Base-by-base conservation (phyloP, 345 rosid genomes). In the Camelina laxa region DNA sequence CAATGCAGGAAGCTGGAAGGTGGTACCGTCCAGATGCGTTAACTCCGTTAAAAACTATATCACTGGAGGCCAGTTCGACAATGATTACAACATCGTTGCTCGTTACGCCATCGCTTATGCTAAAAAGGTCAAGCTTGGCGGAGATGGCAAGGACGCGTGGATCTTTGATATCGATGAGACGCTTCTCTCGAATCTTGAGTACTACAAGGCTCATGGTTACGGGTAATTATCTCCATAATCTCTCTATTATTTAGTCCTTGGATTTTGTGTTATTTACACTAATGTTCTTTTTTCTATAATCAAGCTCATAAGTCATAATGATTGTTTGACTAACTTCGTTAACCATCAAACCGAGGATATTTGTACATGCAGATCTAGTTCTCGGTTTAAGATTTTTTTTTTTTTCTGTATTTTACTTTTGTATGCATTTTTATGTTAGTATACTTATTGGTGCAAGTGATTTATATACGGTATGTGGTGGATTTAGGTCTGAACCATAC, bases 101-200 rank as follows among this genome's bases (percentile, higher is more conserved):
- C 9, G 30, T 19, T 82, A 72, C 78, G 73, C 93, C 7, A 20
- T 79, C 2, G 79, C 50, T 16, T 87, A 71, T 70, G 93, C 91
- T 24, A 56, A 56, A 75, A n/a, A 82, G 17, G 41, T 87, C 21
- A 38, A 79, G 67, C 20, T 85, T 33, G 77, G 55, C 1, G 64
- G 75, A 17, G 88, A 87, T 70, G 91, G 87, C 19, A 88, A 80
- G 78, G 96, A 93, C 79, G 92, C 90, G 0, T 93, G 97, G 98
- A 86, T 93, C 39, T 93, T 93, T 70, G 97, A 93, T 61, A 60
- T 93, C 49, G 98, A 93, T 49, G 97, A 90, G 86, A 90, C 96
- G 16, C 82, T 93, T 59, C 89, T 93, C 59, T 72, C 93, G 5
- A 87, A 89, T 81, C 62, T 93, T 13, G 87, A 85, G 2, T 93